Evolutionary conservation across 805 yeast species (phyloP), one percentile per base, ranked within the genome.

Genomic region (Saccharomycopsis selenospora): DNA sequence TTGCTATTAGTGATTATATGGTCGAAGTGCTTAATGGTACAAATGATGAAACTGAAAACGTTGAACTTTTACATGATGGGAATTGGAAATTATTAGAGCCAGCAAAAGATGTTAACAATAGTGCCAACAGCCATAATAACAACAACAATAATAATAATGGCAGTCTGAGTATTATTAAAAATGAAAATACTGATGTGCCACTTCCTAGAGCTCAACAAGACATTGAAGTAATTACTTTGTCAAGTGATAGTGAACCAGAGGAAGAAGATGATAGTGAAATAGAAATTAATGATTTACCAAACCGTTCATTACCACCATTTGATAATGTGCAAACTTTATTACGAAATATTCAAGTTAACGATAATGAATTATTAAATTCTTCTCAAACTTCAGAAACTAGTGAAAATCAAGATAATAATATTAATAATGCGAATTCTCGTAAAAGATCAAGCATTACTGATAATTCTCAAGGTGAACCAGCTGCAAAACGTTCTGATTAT

Each of bases 1-100:
- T 93, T 46, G 80, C 83, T 0, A 68, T 89, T 0, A 88, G 86
- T 55, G 95, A 86, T 52, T 91, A 79, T 60, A 76, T 86, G 43
- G 59, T 62, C 38, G 84, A 82, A 11, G 78, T 91, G 43, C 59
- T 91, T 18, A 60, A 70, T 1, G 58, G 61, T 2, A 79, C 89
- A 0, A 60, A 64, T 2, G 75, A 70, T 2, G 78, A 77, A 10
- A 77, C 75, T 2, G 91, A 85, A 36, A 73, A 74, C 20, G 83
- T 91, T 13, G 80, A 76, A 46, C 68, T 93, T 14, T 72, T 76
- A 11, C 68, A 76, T 1, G 85, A 86, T 58, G 98, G 97, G 0
- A 56, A 74, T 0, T 91, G 97, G 96, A 64, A 52, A 27, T 42
- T 24, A 1, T 8, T 22, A 10, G 36, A 17, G 20, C 46, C 18